These are phyloP conservation scores for Leptomonas seymouri DNA, from an alignment of 208 protist genomes.

Conservation along the genomic window DNA sequence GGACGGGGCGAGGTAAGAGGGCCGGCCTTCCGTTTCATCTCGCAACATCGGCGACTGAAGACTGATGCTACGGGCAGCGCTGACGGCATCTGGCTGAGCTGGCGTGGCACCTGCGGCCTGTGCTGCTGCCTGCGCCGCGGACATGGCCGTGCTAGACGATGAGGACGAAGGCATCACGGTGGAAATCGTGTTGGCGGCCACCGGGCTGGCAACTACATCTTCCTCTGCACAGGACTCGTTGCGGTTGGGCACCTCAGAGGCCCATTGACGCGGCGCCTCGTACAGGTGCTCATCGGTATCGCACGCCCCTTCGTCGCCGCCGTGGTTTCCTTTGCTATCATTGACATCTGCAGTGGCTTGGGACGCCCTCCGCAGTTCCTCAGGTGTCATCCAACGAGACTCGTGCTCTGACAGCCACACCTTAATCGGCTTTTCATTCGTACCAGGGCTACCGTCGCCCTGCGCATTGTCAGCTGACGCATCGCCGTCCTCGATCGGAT, in stretches of 20 bases:
- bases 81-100: conserved; percentile 14
- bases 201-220: background rate
- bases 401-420: conserved; percentile 68
- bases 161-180: background rate
- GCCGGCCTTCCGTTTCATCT: conserved; percentile 58
- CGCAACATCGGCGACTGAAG: conserved; percentile 60
- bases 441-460: background rate
- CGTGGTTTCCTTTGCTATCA: background rate
- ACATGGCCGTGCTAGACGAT: background rate
- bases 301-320: conserved; percentile 6
- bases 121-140: background rate
- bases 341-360: background rate
- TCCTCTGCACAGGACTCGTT: conserved; percentile 4
- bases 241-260: conserved; percentile 8
- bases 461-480: background rate
- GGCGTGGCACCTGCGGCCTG: conserved; percentile 24
- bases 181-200: background rate
- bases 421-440: conserved; percentile 20
- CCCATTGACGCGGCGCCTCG: background rate
- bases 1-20: conserved; percentile 51
- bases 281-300: conserved; percentile 8
- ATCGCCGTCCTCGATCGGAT: conserved; percentile 12
- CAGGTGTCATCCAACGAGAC: conserved; percentile 54
- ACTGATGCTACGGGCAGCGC: conserved; percentile 30
- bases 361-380: conserved; percentile 31